A percentile compares a stretch with the other conserved stretches of the same genome.
These are phyloP conservation scores for Diplodia intermedia DNA, from an alignment of 2,329 filamentous ascomycete species.

Conservation along the genomic window DNA sequence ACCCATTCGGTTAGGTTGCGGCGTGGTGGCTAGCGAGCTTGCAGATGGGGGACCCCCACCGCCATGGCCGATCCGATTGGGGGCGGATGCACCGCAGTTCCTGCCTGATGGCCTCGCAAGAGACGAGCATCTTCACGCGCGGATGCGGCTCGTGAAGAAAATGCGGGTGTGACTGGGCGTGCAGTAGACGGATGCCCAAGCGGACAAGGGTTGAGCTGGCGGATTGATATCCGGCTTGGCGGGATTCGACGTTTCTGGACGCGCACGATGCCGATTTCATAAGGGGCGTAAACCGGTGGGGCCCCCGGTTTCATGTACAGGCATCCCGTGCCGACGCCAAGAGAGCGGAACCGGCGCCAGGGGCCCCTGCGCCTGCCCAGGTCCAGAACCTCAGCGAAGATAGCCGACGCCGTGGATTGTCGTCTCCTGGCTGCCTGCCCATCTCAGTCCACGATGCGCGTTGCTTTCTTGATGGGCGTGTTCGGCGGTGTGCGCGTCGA, in stretches of 20 bases:
- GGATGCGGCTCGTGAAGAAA: background rate
- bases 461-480: background rate
- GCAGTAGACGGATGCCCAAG: background rate
- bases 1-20: background rate
- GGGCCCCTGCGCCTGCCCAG: background rate
- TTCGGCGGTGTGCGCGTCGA: background rate
- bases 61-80: background rate
- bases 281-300: background rate
- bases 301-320: slow-evolving; percentile 7
- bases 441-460: background rate
- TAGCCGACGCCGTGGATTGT: background rate
- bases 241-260: background rate
- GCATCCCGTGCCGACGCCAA: slow-evolving; percentile 20
- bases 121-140: background rate
- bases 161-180: background rate
- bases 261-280: background rate
- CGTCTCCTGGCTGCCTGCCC: background rate
- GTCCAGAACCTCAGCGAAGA: slow-evolving; percentile 2
- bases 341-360: background rate
- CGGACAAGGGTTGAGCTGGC: background rate
- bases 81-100: background rate
- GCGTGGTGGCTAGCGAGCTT: background rate
- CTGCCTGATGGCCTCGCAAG: background rate
- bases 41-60: background rate
- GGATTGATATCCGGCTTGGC: slow-evolving; percentile 18